Conservation (phyloP, 2,329 filamentous ascomycete species). For the Microcyclosporella mali region DNA sequence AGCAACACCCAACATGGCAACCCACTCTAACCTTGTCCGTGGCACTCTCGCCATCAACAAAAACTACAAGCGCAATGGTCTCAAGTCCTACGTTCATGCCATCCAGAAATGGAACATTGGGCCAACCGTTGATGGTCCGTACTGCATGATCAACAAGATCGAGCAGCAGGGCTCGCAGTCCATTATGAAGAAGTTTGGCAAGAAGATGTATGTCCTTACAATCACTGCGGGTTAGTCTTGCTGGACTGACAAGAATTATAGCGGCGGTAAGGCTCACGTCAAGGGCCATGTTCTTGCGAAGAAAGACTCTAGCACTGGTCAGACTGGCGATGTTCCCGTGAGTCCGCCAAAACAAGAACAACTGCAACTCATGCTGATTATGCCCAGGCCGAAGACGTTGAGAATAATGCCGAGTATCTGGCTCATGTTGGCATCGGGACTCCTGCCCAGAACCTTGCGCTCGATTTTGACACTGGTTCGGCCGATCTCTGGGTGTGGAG, state of each 20-base stretch:
- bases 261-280: constrained; percentile 44
- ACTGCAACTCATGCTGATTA: constrained; percentile 32
- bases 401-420: constrained; percentile 62
- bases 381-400: constrained; percentile 48
- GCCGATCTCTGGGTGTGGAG: constrained; percentile 55
- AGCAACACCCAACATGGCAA: constrained; percentile 4
- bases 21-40: constrained; percentile 14
- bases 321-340: constrained; percentile 26
- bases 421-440: constrained; percentile 59
- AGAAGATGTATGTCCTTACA: constrained; percentile 29
- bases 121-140: constrained; percentile 59
- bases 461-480: constrained; percentile 64
- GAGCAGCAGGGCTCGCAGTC: constrained; percentile 42
- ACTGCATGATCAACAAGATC: constrained; percentile 46
- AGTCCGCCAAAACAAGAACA: neutral
- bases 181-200: constrained; percentile 34
- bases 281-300: constrained; percentile 45
- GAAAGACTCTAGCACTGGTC: constrained; percentile 27
- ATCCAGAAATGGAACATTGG: constrained; percentile 43
- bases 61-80: constrained; percentile 24
- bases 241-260: neutral
- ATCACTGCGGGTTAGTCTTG: neutral
- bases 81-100: constrained; percentile 28
- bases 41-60: constrained; percentile 25
- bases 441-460: constrained; percentile 48